phyloP scores from a whole-genome alignment of 805 yeast species.

The Spathaspora sp. region DNA sequence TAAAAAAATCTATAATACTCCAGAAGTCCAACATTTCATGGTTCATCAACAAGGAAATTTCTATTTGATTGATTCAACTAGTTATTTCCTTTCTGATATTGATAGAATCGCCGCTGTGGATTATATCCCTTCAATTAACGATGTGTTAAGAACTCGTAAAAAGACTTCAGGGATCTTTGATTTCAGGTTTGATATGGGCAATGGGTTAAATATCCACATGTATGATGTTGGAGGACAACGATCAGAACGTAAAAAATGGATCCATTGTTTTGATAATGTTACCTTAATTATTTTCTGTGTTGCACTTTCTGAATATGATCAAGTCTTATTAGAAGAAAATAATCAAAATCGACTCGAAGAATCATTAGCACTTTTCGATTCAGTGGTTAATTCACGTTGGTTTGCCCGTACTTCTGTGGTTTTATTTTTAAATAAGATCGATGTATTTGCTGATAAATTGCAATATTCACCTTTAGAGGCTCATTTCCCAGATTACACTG shows the following conservation, averaged over 20 bases:
- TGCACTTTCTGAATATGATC: constrained; percentile 88
- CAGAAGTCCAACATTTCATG: constrained; percentile 55
- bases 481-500: constrained; percentile 86
- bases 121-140: constrained; percentile 72
- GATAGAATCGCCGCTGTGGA: constrained; percentile 54
- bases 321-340: constrained; percentile 71
- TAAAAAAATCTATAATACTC: constrained; percentile 49
- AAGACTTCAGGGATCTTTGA: constrained; percentile 93
- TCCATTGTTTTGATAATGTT: constrained; percentile 92
- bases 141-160: constrained; percentile 81
- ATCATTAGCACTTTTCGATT: constrained; percentile 79
- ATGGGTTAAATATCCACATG: constrained; percentile 41
- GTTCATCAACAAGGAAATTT: constrained; percentile 63
- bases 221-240: constrained; percentile 94
- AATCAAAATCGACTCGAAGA: constrained; percentile 77
- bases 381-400: constrained; percentile 91
- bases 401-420: constrained; percentile 83
- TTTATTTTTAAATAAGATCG: constrained; percentile 84
- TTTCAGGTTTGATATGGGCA: constrained; percentile 71
- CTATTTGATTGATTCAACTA: constrained; percentile 82
- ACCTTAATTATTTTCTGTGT: constrained; percentile 88
- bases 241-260: constrained; percentile 95
- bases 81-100: constrained; percentile 67
- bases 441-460: constrained; percentile 81
- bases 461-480: constrained; percentile 76